phyloP scores from a whole-genome alignment of 805 yeast genomes.

The Blastobotrys chiropterorum region DNA sequence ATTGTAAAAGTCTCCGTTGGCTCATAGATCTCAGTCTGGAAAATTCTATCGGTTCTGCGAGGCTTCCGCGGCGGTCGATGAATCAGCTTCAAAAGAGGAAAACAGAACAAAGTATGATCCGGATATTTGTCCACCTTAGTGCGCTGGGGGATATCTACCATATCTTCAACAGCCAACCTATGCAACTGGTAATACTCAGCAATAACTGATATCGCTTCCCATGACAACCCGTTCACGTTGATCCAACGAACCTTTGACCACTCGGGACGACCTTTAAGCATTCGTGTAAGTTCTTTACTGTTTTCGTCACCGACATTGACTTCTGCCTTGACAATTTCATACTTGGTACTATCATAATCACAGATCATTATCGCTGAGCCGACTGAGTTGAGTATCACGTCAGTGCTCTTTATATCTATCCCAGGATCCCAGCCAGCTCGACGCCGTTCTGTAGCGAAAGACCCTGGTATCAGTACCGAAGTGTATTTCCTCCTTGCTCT shows the following conservation, averaged over 20 bases:
- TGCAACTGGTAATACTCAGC: conserved; percentile 43
- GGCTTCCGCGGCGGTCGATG: conserved; percentile 13
- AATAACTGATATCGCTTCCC: conserved; percentile 50
- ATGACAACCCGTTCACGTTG: conserved; percentile 53
- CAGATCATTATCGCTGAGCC: conserved; percentile 51
- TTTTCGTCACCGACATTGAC: conserved; percentile 18
- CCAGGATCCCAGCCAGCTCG: conserved; percentile 56
- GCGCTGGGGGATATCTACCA: conserved; percentile 57
- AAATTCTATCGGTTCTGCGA: not conserved
- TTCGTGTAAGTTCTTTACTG: conserved; percentile 26
- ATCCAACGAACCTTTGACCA: conserved; percentile 53
- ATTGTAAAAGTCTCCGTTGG: not conserved
- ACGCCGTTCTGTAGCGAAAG: conserved; percentile 33
- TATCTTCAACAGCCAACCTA: conserved; percentile 52
- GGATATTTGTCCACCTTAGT: conserved; percentile 52
- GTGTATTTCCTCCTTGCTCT: not conserved
- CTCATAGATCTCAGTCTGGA: not conserved
- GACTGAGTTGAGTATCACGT: conserved; percentile 41
- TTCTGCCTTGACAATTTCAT: conserved; percentile 41
- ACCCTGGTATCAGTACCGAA: conserved; percentile 20
- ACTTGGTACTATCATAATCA: conserved; percentile 42
- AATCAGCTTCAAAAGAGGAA: conserved; percentile 45
- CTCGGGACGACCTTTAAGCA: conserved; percentile 34
- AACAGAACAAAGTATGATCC: conserved; percentile 45
- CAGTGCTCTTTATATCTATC: conserved; percentile 44